Conservation (phyloP, 495 filamentous ascomycete genomes). For the Neurospora tetraspora region DNA sequence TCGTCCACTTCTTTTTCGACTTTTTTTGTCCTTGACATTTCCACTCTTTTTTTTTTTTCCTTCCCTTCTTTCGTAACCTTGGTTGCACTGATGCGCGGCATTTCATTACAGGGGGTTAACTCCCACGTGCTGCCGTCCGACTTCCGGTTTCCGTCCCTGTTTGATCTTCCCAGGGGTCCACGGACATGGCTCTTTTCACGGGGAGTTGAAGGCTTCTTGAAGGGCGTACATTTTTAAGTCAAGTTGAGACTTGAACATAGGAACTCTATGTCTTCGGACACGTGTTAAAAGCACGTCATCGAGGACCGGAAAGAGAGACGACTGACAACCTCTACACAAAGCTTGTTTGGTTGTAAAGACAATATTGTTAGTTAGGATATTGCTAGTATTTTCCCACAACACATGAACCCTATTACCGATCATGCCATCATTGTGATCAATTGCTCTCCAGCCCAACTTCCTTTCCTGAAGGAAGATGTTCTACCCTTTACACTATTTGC, state of each 20-base stretch:
- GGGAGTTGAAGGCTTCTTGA: not conserved
- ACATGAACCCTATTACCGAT: not conserved
- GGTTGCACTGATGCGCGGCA: too few species aligned
- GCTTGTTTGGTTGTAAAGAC: not conserved
- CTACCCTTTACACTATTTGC: not conserved
- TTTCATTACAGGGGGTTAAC: not conserved
- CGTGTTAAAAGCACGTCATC: not conserved
- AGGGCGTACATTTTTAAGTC: not conserved
- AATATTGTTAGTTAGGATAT: not conserved
- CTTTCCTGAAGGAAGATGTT: not conserved
- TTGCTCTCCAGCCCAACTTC: not conserved
- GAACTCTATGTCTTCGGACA: not conserved
- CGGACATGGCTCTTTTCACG: not conserved
- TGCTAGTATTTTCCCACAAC: not conserved
- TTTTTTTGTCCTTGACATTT: not conserved
- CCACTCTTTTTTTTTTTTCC: not conserved
- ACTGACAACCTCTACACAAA: not conserved
- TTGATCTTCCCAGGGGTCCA: not conserved
- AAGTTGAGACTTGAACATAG: not conserved
- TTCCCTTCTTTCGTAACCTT: too few species aligned
- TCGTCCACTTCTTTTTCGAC: not conserved
- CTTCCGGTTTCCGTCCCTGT: not conserved
- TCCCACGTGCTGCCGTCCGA: not conserved
- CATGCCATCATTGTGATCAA: not conserved
- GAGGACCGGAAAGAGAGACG: not conserved